Evolutionary conservation across 345 rosid species (phyloP).

Genomic region (Physaria fendleri): DNA sequence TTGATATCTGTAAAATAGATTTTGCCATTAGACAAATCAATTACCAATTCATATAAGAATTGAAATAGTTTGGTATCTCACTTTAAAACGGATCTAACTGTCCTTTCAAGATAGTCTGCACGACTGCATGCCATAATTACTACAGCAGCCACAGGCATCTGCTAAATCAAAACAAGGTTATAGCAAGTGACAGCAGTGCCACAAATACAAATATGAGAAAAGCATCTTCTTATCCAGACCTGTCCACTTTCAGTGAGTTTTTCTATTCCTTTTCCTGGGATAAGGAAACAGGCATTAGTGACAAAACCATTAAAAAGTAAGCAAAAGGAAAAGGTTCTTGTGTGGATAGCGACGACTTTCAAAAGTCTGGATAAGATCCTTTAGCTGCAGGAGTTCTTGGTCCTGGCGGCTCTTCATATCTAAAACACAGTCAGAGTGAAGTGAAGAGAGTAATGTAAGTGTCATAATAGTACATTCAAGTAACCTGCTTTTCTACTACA

Average conservation of each 20-base stretch:
- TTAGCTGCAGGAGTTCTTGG: constrained; percentile 57
- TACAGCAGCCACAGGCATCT: constrained; percentile 85
- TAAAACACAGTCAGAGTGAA: constrained; percentile 26
- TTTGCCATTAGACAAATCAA: constrained; percentile 4
- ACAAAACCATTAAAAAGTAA: neutral
- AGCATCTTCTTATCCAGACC: constrained; percentile 27
- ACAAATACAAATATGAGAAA: constrained; percentile 2
- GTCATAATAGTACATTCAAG: neutral
- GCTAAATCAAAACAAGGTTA: constrained; percentile 22
- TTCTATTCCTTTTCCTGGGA: constrained; percentile 66
- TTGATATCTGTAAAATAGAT: constrained; percentile 56
- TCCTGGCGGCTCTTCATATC: constrained; percentile 54
- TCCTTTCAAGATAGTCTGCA: constrained; percentile 91
- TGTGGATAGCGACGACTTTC: constrained; percentile 45
- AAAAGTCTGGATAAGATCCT: constrained; percentile 58
- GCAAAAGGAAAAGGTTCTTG: neutral
- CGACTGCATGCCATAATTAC: constrained; percentile 99
- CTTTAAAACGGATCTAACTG: constrained; percentile 72
- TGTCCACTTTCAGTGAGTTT: constrained; percentile 50
- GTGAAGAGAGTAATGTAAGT: neutral
- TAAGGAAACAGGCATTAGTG: constrained; percentile 18
- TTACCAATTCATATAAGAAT: neutral
- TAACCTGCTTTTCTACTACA: neutral
- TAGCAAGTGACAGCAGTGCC: neutral
- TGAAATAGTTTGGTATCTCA: constrained; percentile 24